Evolutionary conservation across 2,329 filamentous ascomycete genomes (phyloP), one percentile per base, ranked within the genome.

Genomic region (Drechmeria coniospora): DNA sequence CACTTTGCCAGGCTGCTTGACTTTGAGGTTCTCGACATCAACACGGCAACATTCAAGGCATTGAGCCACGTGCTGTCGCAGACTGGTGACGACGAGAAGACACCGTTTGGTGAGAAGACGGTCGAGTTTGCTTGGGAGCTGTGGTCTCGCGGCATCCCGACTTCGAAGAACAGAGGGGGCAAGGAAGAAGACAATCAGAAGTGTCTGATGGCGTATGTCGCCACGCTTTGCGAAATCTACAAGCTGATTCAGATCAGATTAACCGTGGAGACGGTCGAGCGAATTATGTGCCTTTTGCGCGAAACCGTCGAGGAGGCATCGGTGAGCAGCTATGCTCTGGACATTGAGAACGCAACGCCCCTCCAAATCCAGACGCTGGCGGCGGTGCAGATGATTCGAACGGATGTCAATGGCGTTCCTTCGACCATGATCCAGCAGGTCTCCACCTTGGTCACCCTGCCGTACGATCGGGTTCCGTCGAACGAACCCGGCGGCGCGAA

Each of bases 121-220:
- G 56, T 80, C 27, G 61, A 72, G 27, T 53, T 67, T 18, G 71
- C 68, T 2, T 84, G 79, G 79, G 55, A 62, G 17, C 50, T 84
- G 4, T 86, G 79, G 79, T 69, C 68, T 11, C 60, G 68, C 21
- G 68, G 69, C 2, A 61, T 79, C n/a, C 74, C 76, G 0, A 53
- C 62, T 3, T 51, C 59, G 2, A 54, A 54, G 18, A 40, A 37
- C 9, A 33, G 28, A 8, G 39, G 36, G 8, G 33, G 33, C 16
- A 62, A 61, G 27, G 51, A 59, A 1, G 54, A 55, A 3, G 68
- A 79, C 35, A 92, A 90, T 38, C 82, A 93, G 45, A 75, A 76
- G 31, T 84, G 81, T 8, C 67, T 87, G n/a, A 57, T 81, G 17
- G 79, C 84, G n/a, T 94, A 93, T 54, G 68, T 90, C 1, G 66